Percentiles rank a stretch among this genome's conserved stretches.
These are phyloP conservation scores for Hypoxylon lienhwacheense DNA, from an alignment of 495 filamentous ascomycete species.

Conservation along the genomic window DNA sequence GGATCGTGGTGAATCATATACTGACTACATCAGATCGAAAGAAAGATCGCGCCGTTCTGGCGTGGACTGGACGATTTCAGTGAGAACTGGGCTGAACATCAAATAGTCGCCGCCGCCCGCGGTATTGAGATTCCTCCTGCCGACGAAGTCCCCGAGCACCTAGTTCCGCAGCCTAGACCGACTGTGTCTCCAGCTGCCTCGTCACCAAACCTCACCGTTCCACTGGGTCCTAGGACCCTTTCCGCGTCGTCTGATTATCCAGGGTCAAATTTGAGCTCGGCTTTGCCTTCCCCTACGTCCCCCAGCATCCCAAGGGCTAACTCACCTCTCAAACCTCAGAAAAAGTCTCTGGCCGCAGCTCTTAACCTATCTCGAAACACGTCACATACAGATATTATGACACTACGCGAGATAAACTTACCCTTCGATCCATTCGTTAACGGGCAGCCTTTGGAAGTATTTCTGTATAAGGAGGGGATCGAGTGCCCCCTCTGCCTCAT, in stretches of 20 bases:
- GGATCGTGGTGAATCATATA: constrained; percentile 18
- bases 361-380: constrained; percentile 70
- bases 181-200: constrained; percentile 39
- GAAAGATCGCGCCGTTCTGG: constrained; percentile 92
- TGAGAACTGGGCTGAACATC: constrained; percentile 88
- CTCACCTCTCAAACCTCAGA: constrained; percentile 64
- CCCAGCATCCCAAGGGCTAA: constrained; percentile 34
- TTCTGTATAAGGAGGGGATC: constrained; percentile 83
- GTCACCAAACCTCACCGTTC: constrained; percentile 65
- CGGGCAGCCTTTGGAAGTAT: constrained; percentile 86
- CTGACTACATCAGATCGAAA: constrained; percentile 70
- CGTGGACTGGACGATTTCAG: constrained; percentile 87
- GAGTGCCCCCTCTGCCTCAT: constrained; percentile 98
- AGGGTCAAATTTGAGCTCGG: constrained; percentile 52
- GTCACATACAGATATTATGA: constrained; percentile 63
- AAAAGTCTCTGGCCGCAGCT: constrained; percentile 80
- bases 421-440: constrained; percentile 87
- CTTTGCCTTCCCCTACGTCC: constrained; percentile 62
- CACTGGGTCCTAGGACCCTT: constrained; percentile 71
- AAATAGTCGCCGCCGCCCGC: constrained; percentile 87
- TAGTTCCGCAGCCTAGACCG: constrained; percentile 53
- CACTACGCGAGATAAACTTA: constrained; percentile 75
- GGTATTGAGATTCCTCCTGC: constrained; percentile 82
- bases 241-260: constrained; percentile 71
- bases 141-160: constrained; percentile 75